Evolutionary conservation across 2,329 filamentous ascomycete species (phyloP).

Genomic region (Trichoderma semiorbis): DNA sequence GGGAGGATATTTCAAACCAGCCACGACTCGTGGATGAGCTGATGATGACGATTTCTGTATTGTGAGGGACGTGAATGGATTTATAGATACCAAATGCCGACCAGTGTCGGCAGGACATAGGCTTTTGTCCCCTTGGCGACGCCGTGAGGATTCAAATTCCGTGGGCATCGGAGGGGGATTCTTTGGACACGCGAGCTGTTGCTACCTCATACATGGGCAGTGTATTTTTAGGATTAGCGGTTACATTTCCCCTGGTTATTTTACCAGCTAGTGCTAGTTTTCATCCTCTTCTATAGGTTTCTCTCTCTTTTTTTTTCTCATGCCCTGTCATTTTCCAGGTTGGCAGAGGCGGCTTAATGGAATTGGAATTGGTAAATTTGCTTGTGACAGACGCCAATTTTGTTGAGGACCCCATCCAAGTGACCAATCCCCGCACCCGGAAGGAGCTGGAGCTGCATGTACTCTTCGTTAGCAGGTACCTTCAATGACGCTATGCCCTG

Average conservation of each 20-base stretch:
- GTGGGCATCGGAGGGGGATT: not conserved
- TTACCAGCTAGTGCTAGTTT: not conserved
- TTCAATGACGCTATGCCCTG: conserved; percentile 14
- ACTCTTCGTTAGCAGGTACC: not conserved
- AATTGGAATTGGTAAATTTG: conserved; percentile 1
- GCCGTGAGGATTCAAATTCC: not conserved
- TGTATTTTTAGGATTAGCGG: conserved; percentile 13
- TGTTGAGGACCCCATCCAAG: conserved; percentile 20
- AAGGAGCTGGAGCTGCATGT: not conserved
- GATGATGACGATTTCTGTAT: conserved; percentile 26
- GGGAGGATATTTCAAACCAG: not conserved
- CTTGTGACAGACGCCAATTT: conserved; percentile 21
- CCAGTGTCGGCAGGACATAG: not conserved
- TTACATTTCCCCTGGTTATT: not conserved
- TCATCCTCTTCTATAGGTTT: not conserved
- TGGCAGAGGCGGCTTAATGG: not conserved
- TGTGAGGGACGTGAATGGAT: not conserved
- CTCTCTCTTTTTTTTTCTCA: not conserved
- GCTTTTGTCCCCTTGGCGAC: not conserved
- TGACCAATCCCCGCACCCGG: conserved; percentile 17
- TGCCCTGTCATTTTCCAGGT: not conserved
- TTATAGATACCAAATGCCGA: conserved; percentile 10
- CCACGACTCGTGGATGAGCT: conserved; percentile 13
- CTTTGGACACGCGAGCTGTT: conserved; percentile 1
- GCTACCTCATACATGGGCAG: not conserved